Evolutionary conservation across 2,329 filamentous ascomycete species (phyloP), one percentile per base, ranked within the genome.

Genomic region (Escovopsis weberi): DNA sequence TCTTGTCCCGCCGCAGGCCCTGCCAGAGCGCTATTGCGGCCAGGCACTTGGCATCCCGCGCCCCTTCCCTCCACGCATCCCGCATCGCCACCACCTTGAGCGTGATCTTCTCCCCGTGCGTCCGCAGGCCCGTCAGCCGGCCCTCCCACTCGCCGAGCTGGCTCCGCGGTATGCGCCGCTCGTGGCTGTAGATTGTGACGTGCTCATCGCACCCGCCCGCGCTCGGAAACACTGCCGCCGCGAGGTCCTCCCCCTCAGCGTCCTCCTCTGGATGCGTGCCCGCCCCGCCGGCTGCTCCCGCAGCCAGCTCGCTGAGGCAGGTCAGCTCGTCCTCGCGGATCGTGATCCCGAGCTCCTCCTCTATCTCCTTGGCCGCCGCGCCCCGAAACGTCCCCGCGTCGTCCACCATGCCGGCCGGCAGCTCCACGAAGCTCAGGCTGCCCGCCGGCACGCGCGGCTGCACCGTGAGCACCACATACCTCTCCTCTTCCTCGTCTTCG

Each of bases 191-290:
- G 19, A 79, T 66, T 9, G 68, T 72, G 18, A 80, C 63, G 50
- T 70, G 67, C 55, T 80, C 76, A 54, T 80, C 76, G 49, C 73
- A 78, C 0, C 70, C 75, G 0, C 75, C 75, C 0, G 72, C 65
- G 7, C 70, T 75, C 4, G 75, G 74, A 43, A 67, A 78, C 64
- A 78, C 66, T 4, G 68, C 75, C 26, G 53, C 50, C 0, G 70
- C 62, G 2, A 74, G 49, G 0, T 51, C 55, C 39, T 68, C 64
- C 11, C 28, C 28, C 11, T 30, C 28, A 4, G 6, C 8, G 11
- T 30, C 11, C 28, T 11, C 7, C 11, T 9, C 28, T 30, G 7
- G 3, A 8, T 30, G 8, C 6, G 3, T 30, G 28, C 8, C 28
- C 28, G 8, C 28, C 28, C 11, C 11, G 7, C 28, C 28, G 8